Evolutionary conservation across 768 basidiomycete genomes (phyloP).

Genomic region (Podaxis mareebaensis): DNA sequence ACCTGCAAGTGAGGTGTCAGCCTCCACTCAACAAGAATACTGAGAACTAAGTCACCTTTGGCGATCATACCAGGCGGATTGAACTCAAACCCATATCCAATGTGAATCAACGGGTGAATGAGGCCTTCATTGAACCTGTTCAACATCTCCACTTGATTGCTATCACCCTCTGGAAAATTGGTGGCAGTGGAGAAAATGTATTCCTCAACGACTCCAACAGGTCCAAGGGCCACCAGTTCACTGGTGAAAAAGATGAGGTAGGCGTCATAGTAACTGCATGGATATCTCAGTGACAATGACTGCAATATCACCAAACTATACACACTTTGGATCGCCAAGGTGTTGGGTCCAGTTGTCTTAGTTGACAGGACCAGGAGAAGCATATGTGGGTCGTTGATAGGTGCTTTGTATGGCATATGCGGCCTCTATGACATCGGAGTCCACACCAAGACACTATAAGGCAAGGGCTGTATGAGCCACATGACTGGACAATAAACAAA

Average conservation of each 20-base stretch:
- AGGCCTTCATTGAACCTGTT: conserved; percentile 54
- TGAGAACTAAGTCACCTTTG: conserved; percentile 46
- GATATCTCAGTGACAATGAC: not conserved
- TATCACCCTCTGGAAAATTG: conserved; percentile 38
- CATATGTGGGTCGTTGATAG: conserved; percentile 37
- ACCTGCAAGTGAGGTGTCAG: conserved; percentile 34
- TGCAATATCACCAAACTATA: not conserved
- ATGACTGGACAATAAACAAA: conserved; percentile 35
- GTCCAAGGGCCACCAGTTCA: conserved; percentile 41
- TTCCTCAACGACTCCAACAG: conserved; percentile 49
- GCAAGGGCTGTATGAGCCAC: conserved; percentile 59
- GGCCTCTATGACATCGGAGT: conserved; percentile 34
- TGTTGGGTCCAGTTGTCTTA: conserved; percentile 52
- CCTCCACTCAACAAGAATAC: not conserved
- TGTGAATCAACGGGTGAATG: conserved; percentile 66
- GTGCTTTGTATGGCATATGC: conserved; percentile 37
- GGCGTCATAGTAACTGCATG: conserved; percentile 51
- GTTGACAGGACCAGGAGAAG: conserved; percentile 47
- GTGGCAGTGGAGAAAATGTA: conserved; percentile 56
- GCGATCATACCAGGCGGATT: conserved; percentile 54
- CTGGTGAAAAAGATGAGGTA: conserved; percentile 38
- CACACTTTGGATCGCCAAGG: conserved; percentile 57
- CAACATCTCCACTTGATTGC: conserved; percentile 40
- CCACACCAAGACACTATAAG: conserved; percentile 61
- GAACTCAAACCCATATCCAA: conserved; percentile 67